Base-by-base conservation (phyloP, 805 yeast species). In the Huiozyma naganishii region DNA sequence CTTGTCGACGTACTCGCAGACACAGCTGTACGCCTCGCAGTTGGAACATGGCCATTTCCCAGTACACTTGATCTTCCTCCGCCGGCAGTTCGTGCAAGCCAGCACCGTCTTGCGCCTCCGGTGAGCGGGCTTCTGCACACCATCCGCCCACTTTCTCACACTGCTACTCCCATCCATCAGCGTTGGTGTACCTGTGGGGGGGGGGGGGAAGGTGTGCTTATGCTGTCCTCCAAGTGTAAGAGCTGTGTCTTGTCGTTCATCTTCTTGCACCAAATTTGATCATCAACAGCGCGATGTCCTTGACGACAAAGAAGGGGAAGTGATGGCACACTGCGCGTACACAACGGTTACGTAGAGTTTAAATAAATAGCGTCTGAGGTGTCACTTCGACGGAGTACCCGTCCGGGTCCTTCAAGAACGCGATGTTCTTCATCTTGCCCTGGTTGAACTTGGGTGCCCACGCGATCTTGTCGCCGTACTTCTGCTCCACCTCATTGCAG, bases 351-450 rank as follows among this genome's bases (percentile, higher is more conserved):
- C 23, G 23, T 17, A 17, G 23, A 2, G 23, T 17, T 17, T 17
- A 17, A 17, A 17, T 17, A 17, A 17, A 17, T 2, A 17, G 23
- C 2, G 23, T 17, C 23, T 17, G 23, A 17, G 79, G 76, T 40
- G 82, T 65, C 43, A 89, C 72, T 67, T 88, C 95, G 53, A 90
- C 70, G 46, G 80, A 73, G 69, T 90, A 92, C 58, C 88, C 87
- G 65, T 90, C 97, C 10, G 97, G 97, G 58, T 90, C 98, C 46
- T 71, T 69, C 44, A 90, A 62, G 53, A 86, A 82, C 2, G 86
- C 97, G 60, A 82, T 67, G 44, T 70, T 65, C 52, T 76, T 74
- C 65, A 78, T 54, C 34, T 66, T 70, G 32, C 81, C 81, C 46
- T 73, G 68, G 52, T 78, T 71, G 59, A 61, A 79, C 55, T 75